These are phyloP conservation scores for Herpetomonas samuelpessoai DNA, from an alignment of 208 protist genomes.

Conservation along the genomic window DNA sequence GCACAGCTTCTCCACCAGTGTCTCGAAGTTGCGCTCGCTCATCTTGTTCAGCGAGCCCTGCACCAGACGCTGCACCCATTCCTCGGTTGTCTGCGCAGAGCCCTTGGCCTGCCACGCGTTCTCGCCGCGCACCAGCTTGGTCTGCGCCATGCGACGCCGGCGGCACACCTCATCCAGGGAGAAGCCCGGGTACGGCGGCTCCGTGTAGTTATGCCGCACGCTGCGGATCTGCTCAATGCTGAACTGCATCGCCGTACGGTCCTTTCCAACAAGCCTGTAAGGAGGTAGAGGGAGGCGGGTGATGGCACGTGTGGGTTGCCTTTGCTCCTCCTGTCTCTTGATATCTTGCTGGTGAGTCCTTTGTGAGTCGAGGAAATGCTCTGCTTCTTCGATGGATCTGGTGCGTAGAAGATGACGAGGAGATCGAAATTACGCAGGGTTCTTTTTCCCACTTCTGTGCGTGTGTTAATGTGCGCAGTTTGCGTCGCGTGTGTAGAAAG, in stretches of 20 bases:
- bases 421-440: too few relatives aligned
- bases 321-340: too few relatives aligned
- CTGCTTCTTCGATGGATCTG: too few relatives aligned
- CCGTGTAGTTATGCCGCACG: slow-evolving; percentile 63
- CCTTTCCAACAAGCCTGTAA: too few relatives aligned
- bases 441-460: too few relatives aligned
- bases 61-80: slow-evolving; percentile 80
- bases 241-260: slow-evolving; percentile 70
- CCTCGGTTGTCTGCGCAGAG: slow-evolving; percentile 66
- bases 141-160: slow-evolving; percentile 42
- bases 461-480: too few relatives aligned
- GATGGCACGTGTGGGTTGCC: too few relatives aligned
- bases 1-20: slow-evolving; percentile 57
- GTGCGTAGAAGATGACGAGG: too few relatives aligned
- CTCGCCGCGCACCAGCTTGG: slow-evolving; percentile 75
- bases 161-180: slow-evolving; percentile 82
- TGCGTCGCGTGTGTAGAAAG: too few relatives aligned
- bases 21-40: slow-evolving; percentile 63
- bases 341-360: too few relatives aligned
- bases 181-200: slow-evolving; percentile 84
- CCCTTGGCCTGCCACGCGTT: slow-evolving; percentile 79
- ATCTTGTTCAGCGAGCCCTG: slow-evolving; percentile 85
- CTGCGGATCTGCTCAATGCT: slow-evolving; percentile 78
- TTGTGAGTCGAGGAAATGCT: too few relatives aligned
- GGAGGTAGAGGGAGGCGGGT: too few relatives aligned